Conservation (phyloP, 2,329 filamentous ascomycete genomes). For the Leptographium lundbergii region DNA sequence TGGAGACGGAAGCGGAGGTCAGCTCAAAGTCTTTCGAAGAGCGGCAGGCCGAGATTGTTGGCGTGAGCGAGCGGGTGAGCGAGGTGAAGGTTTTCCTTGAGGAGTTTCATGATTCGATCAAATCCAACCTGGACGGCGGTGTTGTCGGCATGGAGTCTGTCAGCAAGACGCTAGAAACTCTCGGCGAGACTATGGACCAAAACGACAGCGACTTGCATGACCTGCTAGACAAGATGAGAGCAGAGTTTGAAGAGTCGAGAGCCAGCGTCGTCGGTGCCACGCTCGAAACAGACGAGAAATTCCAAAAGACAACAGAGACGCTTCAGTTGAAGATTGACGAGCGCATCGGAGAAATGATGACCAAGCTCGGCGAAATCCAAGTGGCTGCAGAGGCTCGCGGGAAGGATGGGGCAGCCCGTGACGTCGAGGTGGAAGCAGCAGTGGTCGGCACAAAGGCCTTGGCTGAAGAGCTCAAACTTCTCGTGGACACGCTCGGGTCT, state of each 20-base stretch:
- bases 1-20: slow-evolving; percentile 55
- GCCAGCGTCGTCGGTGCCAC: slow-evolving; percentile 68
- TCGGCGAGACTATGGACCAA: slow-evolving; percentile 49
- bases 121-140: slow-evolving; percentile 64
- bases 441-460: slow-evolving; percentile 64
- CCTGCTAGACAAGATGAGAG: slow-evolving; percentile 62
- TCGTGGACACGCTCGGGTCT: slow-evolving; percentile 73
- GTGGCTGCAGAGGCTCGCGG: slow-evolving; percentile 59
- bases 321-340: slow-evolving; percentile 47
- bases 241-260: slow-evolving; percentile 79
- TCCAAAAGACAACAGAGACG: slow-evolving; percentile 42
- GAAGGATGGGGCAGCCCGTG: slow-evolving; percentile 60
- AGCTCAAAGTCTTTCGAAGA: slow-evolving; percentile 72
- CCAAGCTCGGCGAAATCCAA: slow-evolving; percentile 82
- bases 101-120: slow-evolving; percentile 65
- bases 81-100: slow-evolving; percentile 61
- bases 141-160: slow-evolving; percentile 60
- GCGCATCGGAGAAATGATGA: slow-evolving; percentile 62
- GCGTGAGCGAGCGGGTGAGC: slow-evolving; percentile 59
- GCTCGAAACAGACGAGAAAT: slow-evolving; percentile 72
- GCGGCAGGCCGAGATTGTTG: slow-evolving; percentile 70
- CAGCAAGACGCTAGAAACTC: slow-evolving; percentile 53
- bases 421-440: slow-evolving; percentile 59
- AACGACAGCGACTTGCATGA: slow-evolving; percentile 56
- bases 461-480: slow-evolving; percentile 74